phyloP scores from a whole-genome alignment of 2,329 filamentous ascomycete species.

The Nigrospora oryzae region DNA sequence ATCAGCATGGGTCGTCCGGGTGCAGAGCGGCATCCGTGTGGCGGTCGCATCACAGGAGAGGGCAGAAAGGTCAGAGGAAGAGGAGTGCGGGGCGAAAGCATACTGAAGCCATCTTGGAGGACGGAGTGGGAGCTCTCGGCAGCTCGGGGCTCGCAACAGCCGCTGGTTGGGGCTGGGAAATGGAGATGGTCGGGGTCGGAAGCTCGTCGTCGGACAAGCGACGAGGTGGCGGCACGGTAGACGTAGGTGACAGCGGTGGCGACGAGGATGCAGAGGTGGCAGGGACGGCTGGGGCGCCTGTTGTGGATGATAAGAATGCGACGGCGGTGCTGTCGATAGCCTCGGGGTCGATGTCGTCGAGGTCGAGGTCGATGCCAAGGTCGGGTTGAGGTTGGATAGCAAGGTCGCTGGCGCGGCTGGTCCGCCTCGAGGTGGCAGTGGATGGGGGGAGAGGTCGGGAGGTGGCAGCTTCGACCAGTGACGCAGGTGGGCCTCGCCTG shows the following conservation, averaged over 20 bases:
- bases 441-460: too few relatives aligned
- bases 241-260: slow-evolving; percentile 18
- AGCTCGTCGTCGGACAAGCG: slow-evolving; percentile 10
- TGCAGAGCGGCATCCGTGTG: background rate
- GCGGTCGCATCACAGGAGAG: too few relatives aligned
- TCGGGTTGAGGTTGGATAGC: slow-evolving; percentile 20
- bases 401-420: slow-evolving; percentile 13
- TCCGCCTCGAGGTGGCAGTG: slow-evolving; percentile 15
- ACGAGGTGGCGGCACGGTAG: slow-evolving; percentile 20
- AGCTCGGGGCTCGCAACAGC: slow-evolving; percentile 8
- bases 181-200: slow-evolving; percentile 15
- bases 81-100: slow-evolving; percentile 21
- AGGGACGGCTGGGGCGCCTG: slow-evolving; percentile 7
- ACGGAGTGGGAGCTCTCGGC: slow-evolving; percentile 14
- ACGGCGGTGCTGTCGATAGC: slow-evolving; percentile 26
- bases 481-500: background rate
- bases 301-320: slow-evolving; percentile 25
- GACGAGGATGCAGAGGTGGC: slow-evolving; percentile 17
- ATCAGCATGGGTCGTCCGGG: too few relatives aligned
- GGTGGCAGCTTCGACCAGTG: background rate
- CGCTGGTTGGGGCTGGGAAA: slow-evolving; percentile 11
- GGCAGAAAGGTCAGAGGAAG: background rate
- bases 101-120: slow-evolving; percentile 48
- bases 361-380: background rate
- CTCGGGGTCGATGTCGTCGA: slow-evolving; percentile 11